Evolutionary conservation across 192 early-diverging fungal species (phyloP), one percentile per base, ranked within the genome.

Genomic region (Gigaspora rosea): DNA sequence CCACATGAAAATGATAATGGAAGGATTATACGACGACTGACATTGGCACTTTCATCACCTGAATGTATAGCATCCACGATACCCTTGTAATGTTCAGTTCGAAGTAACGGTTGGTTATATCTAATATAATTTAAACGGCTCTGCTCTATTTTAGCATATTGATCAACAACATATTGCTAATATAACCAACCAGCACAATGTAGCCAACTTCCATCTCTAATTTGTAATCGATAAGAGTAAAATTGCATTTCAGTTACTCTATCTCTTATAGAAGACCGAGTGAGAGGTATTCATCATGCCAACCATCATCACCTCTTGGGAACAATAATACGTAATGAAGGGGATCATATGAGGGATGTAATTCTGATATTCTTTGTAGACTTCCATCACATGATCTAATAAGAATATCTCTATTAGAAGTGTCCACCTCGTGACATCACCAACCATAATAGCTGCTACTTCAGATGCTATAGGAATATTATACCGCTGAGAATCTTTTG

Each of bases 111-210:
- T 56, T 81, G 77, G 46, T 81, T 33, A 22, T 57, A 2, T 8
- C 16, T 59, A 9, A 74, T 8, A 49, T 64, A 81, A 27, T 65
- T 49, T 12, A 81, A 62, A 7, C 76, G 69, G 22, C 67, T 48
- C 8, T 63, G 61, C n/a, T 78, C 80, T 1, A 82, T 48, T 32
- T 82, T 82, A 12, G 75, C 73, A 75, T 79, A 79, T 59, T 76
- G 75, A 52, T 82, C 80, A 16, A 81, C 77, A 20, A 76, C 57
- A 33, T 65, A 81, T 46, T 81, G 77, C 10, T 78, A 77, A 10
- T 22, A 46, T 9, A 82, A 77, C 12, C 75, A 75, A 41, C 74
- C 81, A 72, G 70, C 68, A 10, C 35, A 7, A 47, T 69, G 72
- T 32, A 76, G 62, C 36, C 73, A 78, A 36, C 61, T 18, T 20